Conservation (phyloP, 768 basidiomycete species). For the Royoungia palumana region DNA sequence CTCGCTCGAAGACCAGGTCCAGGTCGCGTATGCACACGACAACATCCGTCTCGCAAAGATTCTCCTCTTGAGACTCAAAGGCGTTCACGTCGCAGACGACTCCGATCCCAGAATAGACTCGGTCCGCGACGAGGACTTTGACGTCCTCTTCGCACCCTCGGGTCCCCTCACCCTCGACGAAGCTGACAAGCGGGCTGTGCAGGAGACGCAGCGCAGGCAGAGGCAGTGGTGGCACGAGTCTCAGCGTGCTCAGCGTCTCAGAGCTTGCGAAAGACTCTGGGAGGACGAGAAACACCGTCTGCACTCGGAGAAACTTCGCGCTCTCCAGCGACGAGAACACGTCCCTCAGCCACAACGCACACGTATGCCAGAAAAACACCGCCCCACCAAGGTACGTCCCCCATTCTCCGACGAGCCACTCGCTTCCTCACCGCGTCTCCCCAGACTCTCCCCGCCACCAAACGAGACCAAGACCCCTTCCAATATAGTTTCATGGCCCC, state of each 20-base stretch:
- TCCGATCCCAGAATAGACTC: slow-evolving; percentile 61
- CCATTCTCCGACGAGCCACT: neutral
- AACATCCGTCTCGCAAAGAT: slow-evolving; percentile 65
- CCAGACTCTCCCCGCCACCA: slow-evolving; percentile 11
- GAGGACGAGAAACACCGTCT: slow-evolving; percentile 44
- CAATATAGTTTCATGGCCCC: slow-evolving; percentile 34
- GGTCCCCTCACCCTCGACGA: slow-evolving; percentile 42
- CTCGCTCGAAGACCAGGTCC: slow-evolving; percentile 61
- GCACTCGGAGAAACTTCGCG: slow-evolving; percentile 37
- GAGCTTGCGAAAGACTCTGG: slow-evolving; percentile 48
- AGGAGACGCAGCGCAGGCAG: slow-evolving; percentile 34
- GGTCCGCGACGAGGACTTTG: slow-evolving; percentile 51
- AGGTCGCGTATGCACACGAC: slow-evolving; percentile 64
- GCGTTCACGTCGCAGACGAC: slow-evolving; percentile 56
- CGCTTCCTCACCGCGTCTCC: slow-evolving; percentile 1
- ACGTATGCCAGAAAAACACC: slow-evolving; percentile 20
- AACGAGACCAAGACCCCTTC: slow-evolving; percentile 27
- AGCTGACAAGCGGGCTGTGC: slow-evolving; percentile 37
- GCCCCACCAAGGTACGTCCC: slow-evolving; percentile 21
- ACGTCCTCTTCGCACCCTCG: slow-evolving; percentile 36
- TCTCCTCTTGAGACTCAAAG: slow-evolving; percentile 57
- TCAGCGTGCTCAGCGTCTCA: slow-evolving; percentile 39
- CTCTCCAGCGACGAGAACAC: slow-evolving; percentile 34
- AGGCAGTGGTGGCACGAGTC: slow-evolving; percentile 33
- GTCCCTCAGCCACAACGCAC: slow-evolving; percentile 27